A percentile compares a stretch with the other conserved stretches of the same genome.
Evolutionary conservation across 305 asterid genomes (phyloP).

Genomic region (Solanum hybrid): DNA sequence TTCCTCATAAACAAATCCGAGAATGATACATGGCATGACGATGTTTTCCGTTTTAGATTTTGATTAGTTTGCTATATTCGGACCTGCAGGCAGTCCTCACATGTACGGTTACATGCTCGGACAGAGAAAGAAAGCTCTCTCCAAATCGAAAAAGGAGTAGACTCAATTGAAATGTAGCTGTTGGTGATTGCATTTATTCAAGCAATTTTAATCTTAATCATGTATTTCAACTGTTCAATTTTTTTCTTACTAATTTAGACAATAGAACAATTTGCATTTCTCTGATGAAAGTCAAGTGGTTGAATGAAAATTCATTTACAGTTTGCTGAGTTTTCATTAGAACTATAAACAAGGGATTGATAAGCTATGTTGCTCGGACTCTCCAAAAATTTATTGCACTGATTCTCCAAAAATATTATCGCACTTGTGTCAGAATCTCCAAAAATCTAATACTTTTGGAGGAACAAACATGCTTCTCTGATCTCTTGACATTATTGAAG

Average conservation of each 20-base stretch:
- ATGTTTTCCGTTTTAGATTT: no score
- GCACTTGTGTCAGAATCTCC: neutral
- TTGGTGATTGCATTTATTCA: neutral
- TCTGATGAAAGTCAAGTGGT: neutral
- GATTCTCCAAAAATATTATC: neutral
- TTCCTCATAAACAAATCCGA: neutral
- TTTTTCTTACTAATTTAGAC: neutral
- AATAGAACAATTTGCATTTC: neutral
- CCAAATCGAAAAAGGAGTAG: constrained; percentile 53
- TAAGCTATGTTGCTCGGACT: neutral
- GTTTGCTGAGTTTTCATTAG: neutral
- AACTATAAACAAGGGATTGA: neutral
- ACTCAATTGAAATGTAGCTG: neutral
- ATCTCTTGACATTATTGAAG: neutral
- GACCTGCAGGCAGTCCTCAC: constrained; percentile 51
- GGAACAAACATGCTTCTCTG: neutral
- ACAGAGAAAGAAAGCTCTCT: constrained; percentile 74
- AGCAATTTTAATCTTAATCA: neutral
- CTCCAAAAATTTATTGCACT: neutral
- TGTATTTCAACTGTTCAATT: neutral
- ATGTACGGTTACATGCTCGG: constrained; percentile 73
- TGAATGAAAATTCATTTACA: neutral
- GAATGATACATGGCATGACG: neutral
- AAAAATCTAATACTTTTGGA: neutral
- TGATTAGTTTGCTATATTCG: neutral